phyloP scores from a whole-genome alignment of 495 filamentous ascomycete species.

The Trichoderma erinaceum region DNA sequence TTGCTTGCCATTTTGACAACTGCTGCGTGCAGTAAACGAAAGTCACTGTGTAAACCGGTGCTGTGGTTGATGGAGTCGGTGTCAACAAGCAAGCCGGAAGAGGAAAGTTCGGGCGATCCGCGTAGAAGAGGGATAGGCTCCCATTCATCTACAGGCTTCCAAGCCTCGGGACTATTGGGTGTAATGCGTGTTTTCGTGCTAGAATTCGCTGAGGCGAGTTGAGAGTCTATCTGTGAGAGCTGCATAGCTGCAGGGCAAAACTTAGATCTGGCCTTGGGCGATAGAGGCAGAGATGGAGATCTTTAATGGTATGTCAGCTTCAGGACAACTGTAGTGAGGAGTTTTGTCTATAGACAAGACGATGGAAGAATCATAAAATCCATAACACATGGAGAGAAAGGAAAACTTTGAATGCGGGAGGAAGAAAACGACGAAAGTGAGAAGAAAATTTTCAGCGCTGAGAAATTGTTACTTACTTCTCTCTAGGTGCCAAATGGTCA shows the following conservation, averaged over 20 bases:
- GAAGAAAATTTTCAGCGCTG: too few species aligned
- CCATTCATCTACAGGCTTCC: slow-evolving; percentile 39
- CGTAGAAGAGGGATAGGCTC: slow-evolving; percentile 14
- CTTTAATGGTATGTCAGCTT: not conserved
- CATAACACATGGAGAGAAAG: too few species aligned
- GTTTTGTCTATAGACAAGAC: too few species aligned
- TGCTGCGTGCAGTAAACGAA: not conserved
- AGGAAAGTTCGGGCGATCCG: not conserved
- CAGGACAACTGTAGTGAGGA: too few species aligned
- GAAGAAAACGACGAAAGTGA: not conserved
- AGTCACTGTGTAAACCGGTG: not conserved
- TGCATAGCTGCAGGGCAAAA: not conserved
- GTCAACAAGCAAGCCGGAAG: not conserved
- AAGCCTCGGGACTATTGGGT: slow-evolving; percentile 31
- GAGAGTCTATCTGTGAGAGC: not conserved
- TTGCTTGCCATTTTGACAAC: not conserved
- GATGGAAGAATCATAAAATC: too few species aligned
- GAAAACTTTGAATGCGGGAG: not conserved
- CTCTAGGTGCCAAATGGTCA: not conserved
- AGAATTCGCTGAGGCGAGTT: not conserved
- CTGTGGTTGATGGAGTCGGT: not conserved
- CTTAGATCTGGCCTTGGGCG: not conserved
- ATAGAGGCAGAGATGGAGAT: not conserved
- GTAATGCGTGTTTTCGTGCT: slow-evolving; percentile 11
- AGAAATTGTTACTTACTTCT: too few species aligned